A percentile compares a stretch with the other conserved stretches of the same genome.
These are phyloP conservation scores for Auriscalpium vulgare DNA, from an alignment of 768 basidiomycete genomes.

Conservation along the genomic window DNA sequence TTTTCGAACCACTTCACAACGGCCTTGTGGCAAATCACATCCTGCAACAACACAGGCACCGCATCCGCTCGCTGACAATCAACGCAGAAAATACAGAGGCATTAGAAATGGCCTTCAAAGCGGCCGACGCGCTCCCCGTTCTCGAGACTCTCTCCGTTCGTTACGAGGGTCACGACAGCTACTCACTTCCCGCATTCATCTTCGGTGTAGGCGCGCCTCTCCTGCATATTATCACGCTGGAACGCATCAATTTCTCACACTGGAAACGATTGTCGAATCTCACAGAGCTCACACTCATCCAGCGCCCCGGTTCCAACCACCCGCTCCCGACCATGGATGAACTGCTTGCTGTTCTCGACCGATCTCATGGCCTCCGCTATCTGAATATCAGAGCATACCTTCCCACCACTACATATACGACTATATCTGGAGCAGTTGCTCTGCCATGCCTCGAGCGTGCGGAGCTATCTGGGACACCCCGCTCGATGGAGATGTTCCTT, in stretches of 20 bases:
- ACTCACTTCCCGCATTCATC: neutral
- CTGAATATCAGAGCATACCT: neutral
- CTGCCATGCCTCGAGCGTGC: neutral
- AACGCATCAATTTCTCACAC: neutral
- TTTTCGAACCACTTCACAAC: neutral
- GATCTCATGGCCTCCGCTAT: neutral
- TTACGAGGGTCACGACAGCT: too few species aligned
- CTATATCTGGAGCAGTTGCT: neutral
- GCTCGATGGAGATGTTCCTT: neutral
- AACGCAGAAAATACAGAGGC: neutral
- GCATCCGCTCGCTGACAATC: neutral
- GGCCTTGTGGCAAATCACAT: neutral
- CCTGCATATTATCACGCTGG: neutral
- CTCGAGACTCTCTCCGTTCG: neutral
- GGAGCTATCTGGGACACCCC: neutral
- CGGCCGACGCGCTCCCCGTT: neutral
- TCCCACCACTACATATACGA: neutral
- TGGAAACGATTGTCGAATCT: neutral
- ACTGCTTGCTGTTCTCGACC: neutral
- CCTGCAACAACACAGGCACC: neutral
- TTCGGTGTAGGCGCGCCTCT: neutral
- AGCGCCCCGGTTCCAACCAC: neutral
- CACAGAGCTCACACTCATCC: neutral
- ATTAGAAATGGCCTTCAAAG: neutral
- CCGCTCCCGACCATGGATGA: neutral